These are phyloP conservation scores for Camellia sinensis DNA, from an alignment of 148 eudicot species.

Conservation along the genomic window DNA sequence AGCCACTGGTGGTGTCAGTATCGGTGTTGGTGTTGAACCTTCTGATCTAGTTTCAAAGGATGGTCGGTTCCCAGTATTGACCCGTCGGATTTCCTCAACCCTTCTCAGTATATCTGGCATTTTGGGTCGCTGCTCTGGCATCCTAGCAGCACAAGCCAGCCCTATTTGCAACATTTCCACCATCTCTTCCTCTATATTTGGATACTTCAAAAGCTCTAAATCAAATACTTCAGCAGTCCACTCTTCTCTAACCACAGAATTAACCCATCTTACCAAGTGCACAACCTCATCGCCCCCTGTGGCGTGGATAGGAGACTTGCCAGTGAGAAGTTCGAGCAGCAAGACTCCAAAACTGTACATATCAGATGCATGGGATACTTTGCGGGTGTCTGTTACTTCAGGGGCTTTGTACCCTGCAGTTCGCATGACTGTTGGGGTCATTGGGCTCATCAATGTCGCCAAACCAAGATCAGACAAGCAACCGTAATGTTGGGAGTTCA, in stretches of 20 bases:
- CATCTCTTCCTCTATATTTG: constrained; percentile 78
- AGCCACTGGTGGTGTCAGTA: constrained; percentile 27
- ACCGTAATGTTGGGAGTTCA: constrained; percentile 52
- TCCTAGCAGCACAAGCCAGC: constrained; percentile 50
- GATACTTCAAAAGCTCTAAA: constrained; percentile 58
- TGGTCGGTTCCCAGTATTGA: constrained; percentile 30
- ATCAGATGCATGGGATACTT: constrained; percentile 67
- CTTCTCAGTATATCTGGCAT: constrained; percentile 56
- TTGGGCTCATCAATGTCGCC: constrained; percentile 52
- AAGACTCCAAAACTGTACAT: constrained; percentile 82
- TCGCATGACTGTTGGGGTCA: constrained; percentile 40
- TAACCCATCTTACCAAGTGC: constrained; percentile 73
- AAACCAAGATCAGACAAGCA: constrained; percentile 71
- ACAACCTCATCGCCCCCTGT: constrained; percentile 44
- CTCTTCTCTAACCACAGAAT: constrained; percentile 83
- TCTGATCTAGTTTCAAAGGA: constrained; percentile 34
- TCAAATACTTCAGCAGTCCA: constrained; percentile 97
- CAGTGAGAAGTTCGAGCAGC: constrained; percentile 79
- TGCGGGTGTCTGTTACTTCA: constrained; percentile 58
- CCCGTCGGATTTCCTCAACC: constrained; percentile 59
- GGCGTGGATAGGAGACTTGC: constrained; percentile 49
- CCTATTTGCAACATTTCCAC: constrained; percentile 77
- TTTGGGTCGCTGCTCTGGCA: constrained; percentile 60
- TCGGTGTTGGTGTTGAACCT: constrained; percentile 58
- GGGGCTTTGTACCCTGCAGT: constrained; percentile 68